phyloP scores from a whole-genome alignment of 495 filamentous ascomycete genomes.

The Oleoguttula mirabilis region DNA sequence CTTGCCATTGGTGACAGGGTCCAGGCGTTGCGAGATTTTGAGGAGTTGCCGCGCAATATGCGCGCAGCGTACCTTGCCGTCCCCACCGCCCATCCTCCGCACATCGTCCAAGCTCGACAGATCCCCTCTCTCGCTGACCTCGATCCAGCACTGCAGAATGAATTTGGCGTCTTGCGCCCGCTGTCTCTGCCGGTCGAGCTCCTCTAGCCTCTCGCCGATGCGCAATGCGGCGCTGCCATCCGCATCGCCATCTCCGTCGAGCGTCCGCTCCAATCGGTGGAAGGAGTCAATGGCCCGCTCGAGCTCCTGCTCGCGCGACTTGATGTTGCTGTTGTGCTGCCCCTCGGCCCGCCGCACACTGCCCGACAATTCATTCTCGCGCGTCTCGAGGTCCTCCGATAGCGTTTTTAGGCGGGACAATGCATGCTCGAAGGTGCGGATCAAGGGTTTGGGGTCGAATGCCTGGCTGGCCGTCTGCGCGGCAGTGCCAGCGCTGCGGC shows the following conservation, averaged over 20 bases:
- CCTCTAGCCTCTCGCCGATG: slow-evolving; percentile 85
- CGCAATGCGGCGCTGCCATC: slow-evolving; percentile 83
- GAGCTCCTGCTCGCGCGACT: slow-evolving; percentile 71
- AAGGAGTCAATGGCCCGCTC: slow-evolving; percentile 85
- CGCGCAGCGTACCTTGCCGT: slow-evolving; percentile 79
- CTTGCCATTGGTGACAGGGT: slow-evolving; percentile 47
- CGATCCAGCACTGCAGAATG: slow-evolving; percentile 88
- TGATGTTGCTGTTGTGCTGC: slow-evolving; percentile 81
- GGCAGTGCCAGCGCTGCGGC: slow-evolving; percentile 48
- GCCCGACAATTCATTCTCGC: slow-evolving; percentile 79
- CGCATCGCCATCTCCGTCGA: slow-evolving; percentile 47
- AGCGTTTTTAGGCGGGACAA: slow-evolving; percentile 65
- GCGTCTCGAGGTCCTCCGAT: slow-evolving; percentile 70
- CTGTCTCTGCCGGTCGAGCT: slow-evolving; percentile 80
- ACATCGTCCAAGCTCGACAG: slow-evolving; percentile 71
- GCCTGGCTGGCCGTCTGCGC: slow-evolving; percentile 35
- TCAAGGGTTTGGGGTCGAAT: slow-evolving; percentile 96
- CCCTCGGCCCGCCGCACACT: slow-evolving; percentile 82
- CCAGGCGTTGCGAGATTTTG: slow-evolving; percentile 74
- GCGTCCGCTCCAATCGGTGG: slow-evolving; percentile 69
- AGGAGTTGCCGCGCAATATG: slow-evolving; percentile 80
- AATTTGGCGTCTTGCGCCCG: slow-evolving; percentile 89
- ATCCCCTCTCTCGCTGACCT: slow-evolving; percentile 75
- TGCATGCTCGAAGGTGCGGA: slow-evolving; percentile 86
- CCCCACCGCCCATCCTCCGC: slow-evolving; percentile 60